Percentiles rank a stretch among this genome's conserved stretches.
Conservation (phyloP, 139 green algal genomes). For the Closterium sp. region DNA sequence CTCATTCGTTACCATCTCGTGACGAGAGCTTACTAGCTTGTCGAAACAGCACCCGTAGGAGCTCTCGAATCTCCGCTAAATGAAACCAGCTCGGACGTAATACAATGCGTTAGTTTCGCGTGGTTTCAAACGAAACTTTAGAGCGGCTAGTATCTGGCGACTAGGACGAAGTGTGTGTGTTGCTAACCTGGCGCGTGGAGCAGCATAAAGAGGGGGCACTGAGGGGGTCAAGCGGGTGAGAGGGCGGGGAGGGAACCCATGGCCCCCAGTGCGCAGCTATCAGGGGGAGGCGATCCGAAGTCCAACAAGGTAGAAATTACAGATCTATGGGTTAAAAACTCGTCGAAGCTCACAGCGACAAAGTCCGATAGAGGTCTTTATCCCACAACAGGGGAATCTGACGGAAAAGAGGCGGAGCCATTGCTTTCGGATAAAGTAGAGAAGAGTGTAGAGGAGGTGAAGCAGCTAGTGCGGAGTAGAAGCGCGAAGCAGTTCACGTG, state of each 20-base stretch:
- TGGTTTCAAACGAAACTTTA: neutral
- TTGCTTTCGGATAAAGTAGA: neutral
- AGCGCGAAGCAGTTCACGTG: conserved; percentile 39
- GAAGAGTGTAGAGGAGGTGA: neutral
- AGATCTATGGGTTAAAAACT: neutral
- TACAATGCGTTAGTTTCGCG: neutral
- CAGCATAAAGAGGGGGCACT: neutral
- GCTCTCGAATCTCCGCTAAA: neutral
- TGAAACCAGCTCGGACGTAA: neutral
- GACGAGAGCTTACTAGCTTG: neutral
- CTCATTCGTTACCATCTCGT: neutral
- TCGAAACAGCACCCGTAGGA: neutral
- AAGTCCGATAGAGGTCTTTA: neutral
- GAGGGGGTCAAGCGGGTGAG: neutral
- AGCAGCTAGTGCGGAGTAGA: neutral
- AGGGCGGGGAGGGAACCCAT: neutral
- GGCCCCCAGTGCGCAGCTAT: neutral
- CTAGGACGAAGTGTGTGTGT: neutral
- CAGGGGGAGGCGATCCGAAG: neutral
- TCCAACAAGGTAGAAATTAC: neutral
- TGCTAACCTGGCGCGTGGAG: neutral
- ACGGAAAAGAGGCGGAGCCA: conserved; percentile 5
- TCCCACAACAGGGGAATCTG: neutral
- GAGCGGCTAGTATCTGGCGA: neutral
- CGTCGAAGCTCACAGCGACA: neutral